Base-by-base conservation (phyloP, 73 alveolate genomes). In the Paramecium caudatum region DNA sequence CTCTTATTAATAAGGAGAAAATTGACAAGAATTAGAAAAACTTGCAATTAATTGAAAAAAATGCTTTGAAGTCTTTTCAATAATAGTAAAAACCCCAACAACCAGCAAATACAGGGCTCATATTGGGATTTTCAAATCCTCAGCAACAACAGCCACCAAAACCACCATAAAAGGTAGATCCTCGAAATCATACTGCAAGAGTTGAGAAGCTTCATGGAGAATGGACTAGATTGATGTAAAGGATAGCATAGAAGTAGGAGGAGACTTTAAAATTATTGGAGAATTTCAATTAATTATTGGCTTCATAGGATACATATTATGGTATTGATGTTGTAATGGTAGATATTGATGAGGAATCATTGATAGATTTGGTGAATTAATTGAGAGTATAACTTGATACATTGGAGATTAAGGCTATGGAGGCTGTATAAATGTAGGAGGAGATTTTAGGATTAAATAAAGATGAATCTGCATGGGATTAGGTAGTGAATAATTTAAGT, bases 381-480 rank as follows among this genome's bases (percentile, higher is more conserved):
- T 39, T 50, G 21, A 15, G 15, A 10, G 30, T 23, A 17, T 13
- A 16, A 19, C 41, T 50, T 0, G 30, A 27, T 55, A 27, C 9
- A 55, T 23, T 23, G 13, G 80, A 23, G 30, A 3, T 10, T 55
- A 55, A 25, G 45, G 12, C 30, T 55, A 23, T 55, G 13, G 37
- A 55, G 2, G 17, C 13, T 23, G 41, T 17, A 19, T 23, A 50
- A 17, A 8, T 50, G 2, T 50, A 55, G 16, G 45, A 55, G 7
- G 2, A 55, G 12, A 55, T 49, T 49, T 49, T 49, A 5, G 70
- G 70, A 49, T 49, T 49, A 49, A 16, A 49, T 21, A 49, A 49
- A 49, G 70, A 55, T 8, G 80, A 55, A 23, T 55, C 80, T 55
- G 80, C 17, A 49, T 49, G 70, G 41, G 80, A 55, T 49, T 34